phyloP scores from a whole-genome alignment of 441 rosid species.

The Mallotus repandus region DNA sequence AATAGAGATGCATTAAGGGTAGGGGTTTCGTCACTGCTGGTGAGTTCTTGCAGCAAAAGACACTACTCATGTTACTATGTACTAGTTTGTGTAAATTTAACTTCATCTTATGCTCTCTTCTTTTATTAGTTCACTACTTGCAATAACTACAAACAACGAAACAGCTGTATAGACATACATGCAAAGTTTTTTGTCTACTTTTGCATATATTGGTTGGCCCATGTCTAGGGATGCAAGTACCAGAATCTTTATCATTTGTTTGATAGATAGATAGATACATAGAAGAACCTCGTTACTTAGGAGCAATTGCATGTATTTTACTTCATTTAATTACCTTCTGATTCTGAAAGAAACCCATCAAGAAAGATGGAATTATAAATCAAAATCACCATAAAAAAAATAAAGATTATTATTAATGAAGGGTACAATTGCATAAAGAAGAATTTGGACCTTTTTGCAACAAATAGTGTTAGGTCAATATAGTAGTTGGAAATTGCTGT shows the following conservation, averaged over 20 bases:
- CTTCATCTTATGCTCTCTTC: neutral
- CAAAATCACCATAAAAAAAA: neutral
- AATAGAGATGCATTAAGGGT: neutral
- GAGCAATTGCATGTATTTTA: neutral
- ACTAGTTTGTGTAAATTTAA: neutral
- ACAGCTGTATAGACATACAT: constrained; percentile 3
- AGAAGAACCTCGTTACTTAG: neutral
- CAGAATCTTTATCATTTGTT: constrained; percentile 1
- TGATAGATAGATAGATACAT: neutral
- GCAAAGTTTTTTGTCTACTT: neutral
- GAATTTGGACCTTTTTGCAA: neutral
- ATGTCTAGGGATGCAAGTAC: neutral
- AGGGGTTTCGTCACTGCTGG: neutral
- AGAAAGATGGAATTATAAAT: neutral
- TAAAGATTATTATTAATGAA: neutral
- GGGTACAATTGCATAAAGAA: neutral
- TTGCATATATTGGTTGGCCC: neutral
- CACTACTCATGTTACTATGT: neutral
- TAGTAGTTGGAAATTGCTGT: constrained; percentile 13
- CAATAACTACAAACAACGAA: constrained; percentile 9
- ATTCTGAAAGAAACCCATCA: constrained; percentile 2
- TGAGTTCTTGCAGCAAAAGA: neutral
- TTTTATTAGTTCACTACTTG: neutral
- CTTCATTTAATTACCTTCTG: neutral
- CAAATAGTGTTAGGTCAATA: constrained; percentile 8